Percentiles rank a stretch among this genome's conserved stretches.
Evolutionary conservation across 23 red algal genomes (phyloP).

Genomic region (Gracilaria domingensis): DNA sequence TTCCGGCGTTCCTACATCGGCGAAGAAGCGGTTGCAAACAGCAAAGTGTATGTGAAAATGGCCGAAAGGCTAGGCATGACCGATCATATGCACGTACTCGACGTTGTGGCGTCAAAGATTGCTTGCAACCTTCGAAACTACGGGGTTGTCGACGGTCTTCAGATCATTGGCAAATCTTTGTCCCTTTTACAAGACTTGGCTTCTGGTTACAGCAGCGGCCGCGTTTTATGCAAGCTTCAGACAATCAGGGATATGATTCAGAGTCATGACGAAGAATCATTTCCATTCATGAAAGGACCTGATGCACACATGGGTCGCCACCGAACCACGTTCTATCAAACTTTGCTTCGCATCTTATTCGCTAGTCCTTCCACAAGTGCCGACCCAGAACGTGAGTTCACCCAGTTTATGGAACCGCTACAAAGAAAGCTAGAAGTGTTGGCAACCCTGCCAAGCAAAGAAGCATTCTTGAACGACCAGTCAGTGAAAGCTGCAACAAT

Average conservation of each 20-base stretch:
- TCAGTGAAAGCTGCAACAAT: constrained; percentile 64
- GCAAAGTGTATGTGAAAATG: constrained; percentile 87
- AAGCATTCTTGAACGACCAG: constrained; percentile 62
- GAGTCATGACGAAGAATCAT: constrained; percentile 81
- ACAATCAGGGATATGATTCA: constrained; percentile 80
- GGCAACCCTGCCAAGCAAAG: constrained; percentile 68
- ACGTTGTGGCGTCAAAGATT: constrained; percentile 89
- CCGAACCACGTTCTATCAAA: constrained; percentile 82
- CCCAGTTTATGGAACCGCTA: constrained; percentile 82
- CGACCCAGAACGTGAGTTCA: constrained; percentile 78
- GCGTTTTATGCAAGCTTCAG: constrained; percentile 75
- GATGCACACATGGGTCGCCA: constrained; percentile 85
- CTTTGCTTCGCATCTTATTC: constrained; percentile 75
- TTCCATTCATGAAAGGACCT: constrained; percentile 89
- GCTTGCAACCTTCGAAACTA: constrained; percentile 80
- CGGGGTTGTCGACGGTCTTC: constrained; percentile 65
- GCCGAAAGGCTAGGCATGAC: constrained; percentile 81
- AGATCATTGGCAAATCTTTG: constrained; percentile 82
- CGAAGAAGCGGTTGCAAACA: constrained; percentile 79
- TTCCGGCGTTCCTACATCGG: constrained; percentile 89
- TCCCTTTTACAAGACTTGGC: constrained; percentile 79
- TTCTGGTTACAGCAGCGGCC: constrained; percentile 75
- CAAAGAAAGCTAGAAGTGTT: constrained; percentile 48
- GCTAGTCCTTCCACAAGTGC: constrained; percentile 55
- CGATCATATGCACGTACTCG: constrained; percentile 86